Conservation (phyloP, 164 flowering plant genomes). For the Vitis vinifera region DNA sequence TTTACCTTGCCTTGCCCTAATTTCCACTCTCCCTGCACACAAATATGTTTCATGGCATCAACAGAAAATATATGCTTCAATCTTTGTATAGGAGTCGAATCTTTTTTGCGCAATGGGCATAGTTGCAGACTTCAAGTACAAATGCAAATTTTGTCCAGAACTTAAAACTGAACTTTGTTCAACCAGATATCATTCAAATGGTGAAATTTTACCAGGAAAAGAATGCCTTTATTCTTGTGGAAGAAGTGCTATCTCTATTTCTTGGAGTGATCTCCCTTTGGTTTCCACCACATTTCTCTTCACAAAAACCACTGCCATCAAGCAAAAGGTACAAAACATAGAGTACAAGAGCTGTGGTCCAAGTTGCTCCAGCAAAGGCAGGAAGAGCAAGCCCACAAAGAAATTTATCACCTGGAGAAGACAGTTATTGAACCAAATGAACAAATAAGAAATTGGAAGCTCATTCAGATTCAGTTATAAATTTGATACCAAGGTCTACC, state of each 20-base stretch:
- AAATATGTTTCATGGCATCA: no score
- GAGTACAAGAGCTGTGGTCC: conserved; percentile 76
- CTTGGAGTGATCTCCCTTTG: conserved; percentile 94
- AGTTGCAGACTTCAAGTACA: no score
- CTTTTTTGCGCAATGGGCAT: no score
- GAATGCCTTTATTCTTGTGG: conserved; percentile 35
- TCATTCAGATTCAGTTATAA: no score
- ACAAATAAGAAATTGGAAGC: background rate
- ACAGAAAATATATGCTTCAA: no score
- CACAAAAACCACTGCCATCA: conserved; percentile 72
- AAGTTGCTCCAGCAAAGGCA: conserved; percentile 76
- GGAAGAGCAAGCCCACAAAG: conserved; percentile 86
- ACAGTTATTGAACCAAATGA: background rate
- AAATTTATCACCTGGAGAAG: conserved; percentile 79
- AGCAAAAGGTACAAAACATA: conserved; percentile 64
- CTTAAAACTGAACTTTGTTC: background rate
- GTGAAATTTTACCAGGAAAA: background rate
- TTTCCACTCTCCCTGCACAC: no score
- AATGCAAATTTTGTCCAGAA: no score
- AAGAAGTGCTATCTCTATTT: conserved; percentile 92
- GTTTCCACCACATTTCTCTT: conserved; percentile 89
- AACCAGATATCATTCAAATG: background rate
- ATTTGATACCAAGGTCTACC: no score
- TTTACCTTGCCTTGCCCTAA: no score
- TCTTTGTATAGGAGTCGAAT: no score